Evolutionary conservation across 2,329 filamentous ascomycete genomes (phyloP), one percentile per base, ranked within the genome.

Genomic region (Colletotrichum sp.): DNA sequence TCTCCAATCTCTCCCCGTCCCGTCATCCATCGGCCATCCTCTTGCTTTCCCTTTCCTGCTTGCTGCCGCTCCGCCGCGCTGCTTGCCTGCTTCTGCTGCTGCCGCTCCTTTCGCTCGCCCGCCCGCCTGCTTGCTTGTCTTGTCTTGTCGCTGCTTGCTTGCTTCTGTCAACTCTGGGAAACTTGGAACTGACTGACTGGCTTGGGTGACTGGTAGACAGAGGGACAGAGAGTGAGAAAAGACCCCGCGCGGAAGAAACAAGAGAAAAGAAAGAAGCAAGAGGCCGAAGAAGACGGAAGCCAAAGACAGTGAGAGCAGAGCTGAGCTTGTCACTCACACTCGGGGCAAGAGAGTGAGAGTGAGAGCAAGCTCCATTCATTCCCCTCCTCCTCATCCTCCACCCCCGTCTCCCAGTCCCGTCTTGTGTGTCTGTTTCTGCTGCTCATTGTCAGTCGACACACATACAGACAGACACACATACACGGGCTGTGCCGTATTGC

Each of bases 21-120:
- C 55, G 71, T 71, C 75, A 59, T 64, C 71, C 69, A 71, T 69
- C 64, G 36, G 69, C 39, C 73, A 68, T 68, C 73, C 73, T 73
- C 44, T 59, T 68, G 59, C 70, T n/a, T 73, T 68, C 32, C 69
- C 44, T 63, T 65, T 36, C 73, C 26, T 52, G 59, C 70, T 73
- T 71, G 57, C 59, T 71, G 67, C 49, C 32, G 57, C 68, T 34
- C 34, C 24, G 36, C 28, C 49, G 62, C 18, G 30, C 28, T 76
- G 71, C 71, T 70, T 55, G 55, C 68, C 44, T 24, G 28, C 55
- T 30, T 34, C 44, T 57, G 44, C 63, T 65, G 18, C 52, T 16
- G 52, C 24, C 52, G 52, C 30, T 21, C 60, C 28, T 60, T 60
- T 60, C 57, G 57, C 60, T 63, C 60, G 30, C 55, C n/a, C 30